These are phyloP conservation scores for Epichloe sp. DNA, from an alignment of 2,329 filamentous ascomycete species.

Conservation along the genomic window DNA sequence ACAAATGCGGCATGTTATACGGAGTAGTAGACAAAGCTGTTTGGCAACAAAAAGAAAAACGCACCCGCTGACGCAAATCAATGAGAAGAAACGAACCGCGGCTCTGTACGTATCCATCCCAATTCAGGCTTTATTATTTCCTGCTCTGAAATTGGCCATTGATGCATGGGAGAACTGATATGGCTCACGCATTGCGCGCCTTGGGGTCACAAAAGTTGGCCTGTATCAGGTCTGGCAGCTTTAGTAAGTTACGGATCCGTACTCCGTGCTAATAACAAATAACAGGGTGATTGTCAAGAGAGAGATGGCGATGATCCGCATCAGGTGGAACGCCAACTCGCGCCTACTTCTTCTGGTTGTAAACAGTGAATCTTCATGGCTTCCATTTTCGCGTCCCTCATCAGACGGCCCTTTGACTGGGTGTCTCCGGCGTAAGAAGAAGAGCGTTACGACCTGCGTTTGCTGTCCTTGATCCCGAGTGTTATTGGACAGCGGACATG, in stretches of 20 bases:
- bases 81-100: too few relatives aligned
- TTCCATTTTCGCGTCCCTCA: background rate
- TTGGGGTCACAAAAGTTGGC: background rate
- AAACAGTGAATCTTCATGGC: background rate
- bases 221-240: background rate
- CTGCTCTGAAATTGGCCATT: background rate
- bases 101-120: too few relatives aligned
- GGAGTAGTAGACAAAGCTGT: too few relatives aligned
- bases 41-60: too few relatives aligned
- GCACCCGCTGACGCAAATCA: too few relatives aligned
- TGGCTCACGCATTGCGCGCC: background rate
- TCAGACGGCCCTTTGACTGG: background rate
- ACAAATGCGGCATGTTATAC: too few relatives aligned
- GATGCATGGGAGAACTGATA: background rate
- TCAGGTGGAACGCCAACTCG: background rate
- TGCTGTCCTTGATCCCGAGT: background rate
- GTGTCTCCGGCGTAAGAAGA: background rate
- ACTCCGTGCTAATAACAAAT: too few relatives aligned
- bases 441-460: background rate
- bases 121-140: too few relatives aligned
- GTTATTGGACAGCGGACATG: slow-evolving; percentile 2
- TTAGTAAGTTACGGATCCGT: too few relatives aligned
- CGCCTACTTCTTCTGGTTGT: background rate
- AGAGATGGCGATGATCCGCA: too few relatives aligned
- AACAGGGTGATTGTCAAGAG: too few relatives aligned